phyloP scores from a whole-genome alignment of 192 early-diverging fungal genomes.

The Pilaira anomala region DNA sequence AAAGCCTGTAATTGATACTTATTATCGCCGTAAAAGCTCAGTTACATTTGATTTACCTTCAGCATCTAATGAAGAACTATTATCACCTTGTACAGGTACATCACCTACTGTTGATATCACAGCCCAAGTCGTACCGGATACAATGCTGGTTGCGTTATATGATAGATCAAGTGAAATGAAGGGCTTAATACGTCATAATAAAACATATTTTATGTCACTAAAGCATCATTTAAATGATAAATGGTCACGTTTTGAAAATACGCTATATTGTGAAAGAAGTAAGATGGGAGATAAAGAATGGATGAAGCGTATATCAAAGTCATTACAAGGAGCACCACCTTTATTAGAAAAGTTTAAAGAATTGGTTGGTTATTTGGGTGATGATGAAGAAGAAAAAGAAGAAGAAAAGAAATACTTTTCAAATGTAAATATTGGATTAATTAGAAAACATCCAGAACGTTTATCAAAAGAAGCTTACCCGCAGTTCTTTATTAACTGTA shows the following conservation, averaged over 20 bases:
- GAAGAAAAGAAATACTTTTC: constrained; percentile 14
- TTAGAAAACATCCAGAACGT: constrained; percentile 28
- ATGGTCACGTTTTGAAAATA: constrained; percentile 34
- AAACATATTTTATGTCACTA: constrained; percentile 30
- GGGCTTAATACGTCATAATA: constrained; percentile 30
- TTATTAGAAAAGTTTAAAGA: constrained; percentile 37
- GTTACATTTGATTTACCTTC: constrained; percentile 34
- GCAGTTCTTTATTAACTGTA: constrained; percentile 41
- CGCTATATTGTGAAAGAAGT: constrained; percentile 24
- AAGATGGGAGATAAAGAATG: constrained; percentile 33
- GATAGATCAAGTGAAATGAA: constrained; percentile 38
- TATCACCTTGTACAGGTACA: neutral
- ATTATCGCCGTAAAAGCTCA: constrained; percentile 17
- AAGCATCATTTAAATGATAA: constrained; percentile 13
- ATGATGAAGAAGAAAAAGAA: constrained; percentile 14
- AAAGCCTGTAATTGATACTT: no score
- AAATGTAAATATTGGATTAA: constrained; percentile 24
- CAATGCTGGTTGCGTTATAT: constrained; percentile 35
- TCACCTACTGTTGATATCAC: constrained; percentile 22
- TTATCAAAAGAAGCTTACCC: constrained; percentile 27
- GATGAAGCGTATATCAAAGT: constrained; percentile 22
- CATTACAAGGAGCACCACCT: constrained; percentile 18
- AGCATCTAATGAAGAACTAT: neutral
- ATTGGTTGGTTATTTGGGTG: constrained; percentile 37
- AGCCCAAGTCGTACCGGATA: constrained; percentile 32